Evolutionary conservation across 768 basidiomycete genomes (phyloP).

Genomic region (Trametes meyenii): DNA sequence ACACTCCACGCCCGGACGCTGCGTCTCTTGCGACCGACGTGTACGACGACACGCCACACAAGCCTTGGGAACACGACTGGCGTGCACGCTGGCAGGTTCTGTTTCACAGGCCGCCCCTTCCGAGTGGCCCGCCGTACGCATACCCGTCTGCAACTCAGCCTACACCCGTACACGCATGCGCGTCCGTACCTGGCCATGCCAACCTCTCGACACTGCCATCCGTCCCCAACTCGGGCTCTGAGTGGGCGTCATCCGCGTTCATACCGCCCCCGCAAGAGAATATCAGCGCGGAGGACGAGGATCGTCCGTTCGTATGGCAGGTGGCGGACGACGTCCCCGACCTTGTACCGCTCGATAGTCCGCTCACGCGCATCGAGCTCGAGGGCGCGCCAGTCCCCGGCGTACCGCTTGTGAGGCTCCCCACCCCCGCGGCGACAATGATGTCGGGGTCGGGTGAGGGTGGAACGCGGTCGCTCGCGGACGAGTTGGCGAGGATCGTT

Average conservation of each 20-base stretch:
- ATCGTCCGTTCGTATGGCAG: background rate
- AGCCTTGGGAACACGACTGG: conserved; percentile 11
- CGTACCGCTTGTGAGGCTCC: background rate
- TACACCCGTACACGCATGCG: background rate
- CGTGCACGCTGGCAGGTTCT: conserved; percentile 14
- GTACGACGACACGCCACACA: background rate
- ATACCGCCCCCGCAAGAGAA: background rate
- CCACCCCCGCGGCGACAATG: background rate
- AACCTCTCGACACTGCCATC: background rate
- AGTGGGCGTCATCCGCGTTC: background rate
- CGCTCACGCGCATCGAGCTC: conserved; percentile 4
- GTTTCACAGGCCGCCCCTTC: conserved; percentile 1
- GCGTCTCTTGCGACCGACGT: background rate
- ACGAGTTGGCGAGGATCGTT: background rate
- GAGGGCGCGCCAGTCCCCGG: background rate
- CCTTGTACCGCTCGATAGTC: background rate
- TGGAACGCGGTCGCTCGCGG: background rate
- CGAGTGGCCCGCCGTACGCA: background rate
- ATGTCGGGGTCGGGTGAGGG: background rate
- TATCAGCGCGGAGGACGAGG: background rate
- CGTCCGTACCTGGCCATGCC: background rate
- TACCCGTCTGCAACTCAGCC: background rate
- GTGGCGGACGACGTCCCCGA: background rate
- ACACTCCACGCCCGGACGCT: too few species aligned
- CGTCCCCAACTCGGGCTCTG: background rate